These are phyloP conservation scores for Ganoderma meredithae DNA, from an alignment of 1,284 basidiomycete species.

Conservation along the genomic window DNA sequence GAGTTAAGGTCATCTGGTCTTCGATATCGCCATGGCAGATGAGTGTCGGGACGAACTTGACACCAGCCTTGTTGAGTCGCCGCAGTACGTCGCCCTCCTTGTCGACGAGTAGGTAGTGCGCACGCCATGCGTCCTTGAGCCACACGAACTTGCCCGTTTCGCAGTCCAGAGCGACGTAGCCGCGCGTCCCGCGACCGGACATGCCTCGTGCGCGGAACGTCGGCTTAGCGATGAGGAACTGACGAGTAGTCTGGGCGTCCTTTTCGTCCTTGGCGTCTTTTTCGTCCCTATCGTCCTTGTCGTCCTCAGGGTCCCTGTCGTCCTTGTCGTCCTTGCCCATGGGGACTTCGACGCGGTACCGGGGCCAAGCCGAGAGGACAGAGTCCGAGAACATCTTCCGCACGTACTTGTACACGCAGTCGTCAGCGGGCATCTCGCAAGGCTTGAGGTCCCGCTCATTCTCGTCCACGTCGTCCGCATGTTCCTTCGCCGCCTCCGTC, in stretches of 20 bases:
- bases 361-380: not conserved
- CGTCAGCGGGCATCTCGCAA: not conserved
- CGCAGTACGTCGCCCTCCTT: conserved; percentile 6
- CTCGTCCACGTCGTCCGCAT: not conserved
- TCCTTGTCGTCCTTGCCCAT: too few relatives aligned
- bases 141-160: not conserved
- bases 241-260: not conserved
- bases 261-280: too few relatives aligned
- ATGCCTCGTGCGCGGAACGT: not conserved
- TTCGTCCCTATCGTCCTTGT: too few relatives aligned
- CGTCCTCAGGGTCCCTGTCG: not conserved
- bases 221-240: conserved; percentile 17
- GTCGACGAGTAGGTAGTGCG: not conserved
- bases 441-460: not conserved
- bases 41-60: conserved; percentile 3
- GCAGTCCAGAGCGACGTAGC: conserved; percentile 7
- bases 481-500: not conserved
- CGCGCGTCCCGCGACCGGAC: conserved; percentile 11
- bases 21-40: conserved; percentile 15
- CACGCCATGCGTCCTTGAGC: conserved; percentile 19
- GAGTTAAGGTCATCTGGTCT: not conserved
- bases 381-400: not conserved
- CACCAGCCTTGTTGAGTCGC: not conserved
- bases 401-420: conserved; percentile 9
- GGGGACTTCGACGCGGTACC: conserved; percentile 4